These are phyloP conservation scores for Cercospora sp. DNA, from an alignment of 2,329 filamentous ascomycete genomes.

Conservation along the genomic window DNA sequence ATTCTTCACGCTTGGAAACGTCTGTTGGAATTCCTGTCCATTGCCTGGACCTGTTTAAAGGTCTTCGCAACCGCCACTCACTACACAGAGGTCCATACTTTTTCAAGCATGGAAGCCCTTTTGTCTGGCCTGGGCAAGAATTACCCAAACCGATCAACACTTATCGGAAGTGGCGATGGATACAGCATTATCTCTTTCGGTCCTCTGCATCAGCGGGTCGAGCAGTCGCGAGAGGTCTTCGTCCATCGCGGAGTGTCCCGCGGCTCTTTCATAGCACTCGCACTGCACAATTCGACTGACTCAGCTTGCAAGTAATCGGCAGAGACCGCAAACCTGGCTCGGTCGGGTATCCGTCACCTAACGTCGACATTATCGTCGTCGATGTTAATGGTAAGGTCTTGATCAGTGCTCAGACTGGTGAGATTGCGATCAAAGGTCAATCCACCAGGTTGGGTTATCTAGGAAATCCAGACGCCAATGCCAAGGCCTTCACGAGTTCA, in stretches of 20 bases:
- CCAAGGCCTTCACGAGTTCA: constrained; percentile 66
- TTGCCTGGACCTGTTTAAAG: neutral
- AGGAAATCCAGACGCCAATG: constrained; percentile 76
- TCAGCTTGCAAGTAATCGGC: neutral
- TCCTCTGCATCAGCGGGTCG: neutral
- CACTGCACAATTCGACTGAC: no score
- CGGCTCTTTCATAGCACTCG: neutral
- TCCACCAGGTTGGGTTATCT: constrained; percentile 43
- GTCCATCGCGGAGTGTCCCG: neutral
- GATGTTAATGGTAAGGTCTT: neutral
- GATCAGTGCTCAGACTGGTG: neutral
- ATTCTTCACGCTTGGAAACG: neutral
- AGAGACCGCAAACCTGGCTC: neutral
- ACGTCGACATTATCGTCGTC: neutral
- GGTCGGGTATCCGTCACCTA: neutral
- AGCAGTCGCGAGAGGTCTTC: neutral
- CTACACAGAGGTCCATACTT: neutral
- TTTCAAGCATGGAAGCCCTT: neutral
- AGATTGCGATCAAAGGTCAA: neutral
- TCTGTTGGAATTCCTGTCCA: neutral
- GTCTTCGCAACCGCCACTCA: neutral
- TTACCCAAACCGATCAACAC: neutral
- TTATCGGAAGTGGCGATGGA: neutral
- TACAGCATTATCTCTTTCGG: neutral
- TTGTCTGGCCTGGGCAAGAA: neutral